Conservation (phyloP, 2,329 filamentous ascomycete genomes). For the Colletotrichum viniferum region DNA sequence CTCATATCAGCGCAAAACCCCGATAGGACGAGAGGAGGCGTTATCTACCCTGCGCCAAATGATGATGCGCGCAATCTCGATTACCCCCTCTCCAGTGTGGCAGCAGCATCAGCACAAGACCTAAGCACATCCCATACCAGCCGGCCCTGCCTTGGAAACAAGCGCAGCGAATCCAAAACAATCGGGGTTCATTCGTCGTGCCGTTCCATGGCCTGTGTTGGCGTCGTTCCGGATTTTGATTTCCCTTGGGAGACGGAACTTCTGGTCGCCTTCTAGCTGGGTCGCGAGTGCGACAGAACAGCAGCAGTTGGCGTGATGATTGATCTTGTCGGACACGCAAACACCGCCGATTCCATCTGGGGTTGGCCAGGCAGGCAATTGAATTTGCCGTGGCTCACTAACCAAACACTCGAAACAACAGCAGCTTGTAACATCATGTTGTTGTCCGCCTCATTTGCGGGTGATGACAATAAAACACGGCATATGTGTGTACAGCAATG, state of each 20-base stretch:
- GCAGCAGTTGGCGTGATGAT: background rate
- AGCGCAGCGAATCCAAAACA: background rate
- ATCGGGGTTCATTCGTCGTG: background rate
- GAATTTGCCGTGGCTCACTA: background rate
- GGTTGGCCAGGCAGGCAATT: background rate
- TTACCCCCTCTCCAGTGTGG: background rate
- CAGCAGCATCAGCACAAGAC: background rate
- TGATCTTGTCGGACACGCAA: background rate
- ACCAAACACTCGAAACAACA: background rate
- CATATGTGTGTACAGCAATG: constrained; percentile 66
- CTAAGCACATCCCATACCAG: background rate
- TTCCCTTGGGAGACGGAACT: background rate
- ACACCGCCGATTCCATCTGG: background rate
- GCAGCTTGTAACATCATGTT: background rate
- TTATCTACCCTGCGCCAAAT: background rate
- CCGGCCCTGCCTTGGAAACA: background rate
- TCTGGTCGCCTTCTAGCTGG: background rate
- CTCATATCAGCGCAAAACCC: background rate
- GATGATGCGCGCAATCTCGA: constrained; percentile 6
- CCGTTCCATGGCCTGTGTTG: background rate
- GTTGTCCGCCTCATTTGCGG: background rate
- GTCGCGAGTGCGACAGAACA: background rate
- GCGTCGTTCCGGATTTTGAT: background rate
- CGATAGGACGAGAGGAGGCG: background rate
- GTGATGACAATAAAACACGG: constrained; percentile 34